Percentiles rank a stretch among this genome's conserved stretches.
Evolutionary conservation across 495 filamentous ascomycete species (phyloP).

Genomic region (Podospora australis): DNA sequence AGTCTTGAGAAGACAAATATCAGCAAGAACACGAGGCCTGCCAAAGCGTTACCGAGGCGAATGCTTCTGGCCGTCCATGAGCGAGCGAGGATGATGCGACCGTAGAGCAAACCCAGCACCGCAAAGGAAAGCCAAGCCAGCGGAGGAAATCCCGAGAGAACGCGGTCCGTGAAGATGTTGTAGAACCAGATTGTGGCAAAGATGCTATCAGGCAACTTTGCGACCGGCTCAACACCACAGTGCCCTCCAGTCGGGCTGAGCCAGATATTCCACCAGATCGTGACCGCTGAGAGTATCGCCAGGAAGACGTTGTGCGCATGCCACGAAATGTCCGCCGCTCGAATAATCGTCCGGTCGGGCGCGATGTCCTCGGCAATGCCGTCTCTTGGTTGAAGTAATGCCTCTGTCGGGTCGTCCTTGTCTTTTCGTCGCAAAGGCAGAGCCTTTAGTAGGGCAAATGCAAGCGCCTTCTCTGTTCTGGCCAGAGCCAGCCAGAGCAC

Average conservation of each 20-base stretch:
- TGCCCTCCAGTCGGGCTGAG: conserved; percentile 25
- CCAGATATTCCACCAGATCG: conserved; percentile 33
- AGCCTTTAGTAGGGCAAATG: conserved; percentile 13
- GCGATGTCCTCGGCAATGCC: conserved; percentile 6
- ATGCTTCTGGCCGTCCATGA: conserved; percentile 20
- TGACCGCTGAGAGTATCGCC: conserved; percentile 13
- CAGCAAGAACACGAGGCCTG: conserved; percentile 13
- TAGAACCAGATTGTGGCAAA: conserved; percentile 26
- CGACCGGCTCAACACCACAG: conserved; percentile 11
- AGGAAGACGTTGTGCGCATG: conserved; percentile 24
- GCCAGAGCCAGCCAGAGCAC: conserved; percentile 22
- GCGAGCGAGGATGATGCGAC: conserved; percentile 25
- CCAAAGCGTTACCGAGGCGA: conserved; percentile 14
- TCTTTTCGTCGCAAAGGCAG: conserved; percentile 11
- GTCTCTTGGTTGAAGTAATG: conserved; percentile 10
- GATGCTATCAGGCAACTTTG: conserved; percentile 6
- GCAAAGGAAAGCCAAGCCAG: conserved; percentile 32
- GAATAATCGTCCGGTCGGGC: conserved; percentile 18
- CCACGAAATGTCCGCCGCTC: conserved; percentile 26
- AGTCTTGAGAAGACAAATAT: conserved; percentile 23
- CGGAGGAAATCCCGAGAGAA: conserved; percentile 28
- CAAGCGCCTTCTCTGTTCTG: conserved; percentile 18
- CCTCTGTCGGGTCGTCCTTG: conserved; percentile 16
- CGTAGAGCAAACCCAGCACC: conserved; percentile 30
- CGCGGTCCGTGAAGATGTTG: neutral